These are phyloP conservation scores for Chamaecyparis obtusa DNA, from an alignment of 75 land plant species.

Conservation along the genomic window DNA sequence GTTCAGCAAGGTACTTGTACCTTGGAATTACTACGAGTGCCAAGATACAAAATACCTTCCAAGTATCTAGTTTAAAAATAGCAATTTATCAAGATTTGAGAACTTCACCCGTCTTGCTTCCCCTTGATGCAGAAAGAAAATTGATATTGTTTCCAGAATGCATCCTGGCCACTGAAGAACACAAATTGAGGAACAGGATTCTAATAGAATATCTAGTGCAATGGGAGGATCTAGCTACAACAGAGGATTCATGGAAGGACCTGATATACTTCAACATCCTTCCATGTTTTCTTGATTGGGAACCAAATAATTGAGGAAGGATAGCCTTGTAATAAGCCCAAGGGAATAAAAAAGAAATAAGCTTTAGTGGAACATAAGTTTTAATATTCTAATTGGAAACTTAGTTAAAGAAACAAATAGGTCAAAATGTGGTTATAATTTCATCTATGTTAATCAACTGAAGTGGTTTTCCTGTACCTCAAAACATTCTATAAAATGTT, in stretches of 20 bases:
- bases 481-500: too few relatives aligned
- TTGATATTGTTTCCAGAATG: background rate
- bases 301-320: background rate
- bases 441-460: too few relatives aligned
- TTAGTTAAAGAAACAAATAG: too few relatives aligned
- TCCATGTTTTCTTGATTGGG: background rate
- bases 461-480: too few relatives aligned
- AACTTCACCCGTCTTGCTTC: background rate
- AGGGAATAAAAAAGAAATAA: too few relatives aligned
- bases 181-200: background rate
- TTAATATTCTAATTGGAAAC: too few relatives aligned
- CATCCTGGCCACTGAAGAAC: background rate
- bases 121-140: conserved; percentile 4
- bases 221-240: background rate
- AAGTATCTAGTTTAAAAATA: background rate
- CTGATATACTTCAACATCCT: background rate
- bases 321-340: background rate
- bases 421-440: too few relatives aligned
- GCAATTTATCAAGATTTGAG: background rate
- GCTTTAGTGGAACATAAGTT: too few relatives aligned
- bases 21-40: background rate
- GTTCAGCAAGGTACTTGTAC: background rate
- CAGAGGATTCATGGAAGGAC: background rate
- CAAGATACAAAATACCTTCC: conserved; percentile 1
- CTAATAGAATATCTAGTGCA: background rate